Evolutionary conservation across 1,139 yeast species (phyloP).

Genomic region (Yamadazyma kanchanaburiensis): DNA sequence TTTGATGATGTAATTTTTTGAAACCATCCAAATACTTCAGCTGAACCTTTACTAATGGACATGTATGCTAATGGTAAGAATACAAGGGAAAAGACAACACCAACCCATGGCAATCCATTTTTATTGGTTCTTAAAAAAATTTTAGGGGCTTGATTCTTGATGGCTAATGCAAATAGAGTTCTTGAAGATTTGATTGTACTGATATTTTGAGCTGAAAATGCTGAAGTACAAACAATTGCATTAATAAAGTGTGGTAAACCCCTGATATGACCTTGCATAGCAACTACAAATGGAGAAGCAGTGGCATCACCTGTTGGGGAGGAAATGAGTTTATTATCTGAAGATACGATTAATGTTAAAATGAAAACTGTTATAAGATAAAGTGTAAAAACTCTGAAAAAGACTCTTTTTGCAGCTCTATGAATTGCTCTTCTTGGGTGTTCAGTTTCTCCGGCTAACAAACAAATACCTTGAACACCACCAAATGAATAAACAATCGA

Average conservation of each 20-base stretch:
- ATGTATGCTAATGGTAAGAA: constrained; percentile 64
- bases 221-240: constrained; percentile 48
- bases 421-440: constrained; percentile 69
- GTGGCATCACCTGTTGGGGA: constrained; percentile 27
- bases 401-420: constrained; percentile 67
- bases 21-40: constrained; percentile 56
- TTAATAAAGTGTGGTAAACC: constrained; percentile 49
- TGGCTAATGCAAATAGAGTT: constrained; percentile 49
- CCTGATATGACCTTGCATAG: constrained; percentile 33
- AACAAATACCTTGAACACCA: constrained; percentile 55
- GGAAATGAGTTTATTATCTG: constrained; percentile 29
- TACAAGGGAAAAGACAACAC: constrained; percentile 43
- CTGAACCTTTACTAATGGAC: constrained; percentile 45
- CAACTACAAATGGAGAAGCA: constrained; percentile 42
- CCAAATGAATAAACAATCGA: constrained; percentile 76
- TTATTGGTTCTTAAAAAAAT: constrained; percentile 50
- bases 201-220: constrained; percentile 51
- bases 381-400: constrained; percentile 65
- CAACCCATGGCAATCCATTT: constrained; percentile 54
- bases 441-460: constrained; percentile 82
- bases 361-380: constrained; percentile 46
- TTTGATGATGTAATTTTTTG: constrained; percentile 61
- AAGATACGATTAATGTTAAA: constrained; percentile 45
- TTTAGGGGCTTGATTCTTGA: constrained; percentile 39
- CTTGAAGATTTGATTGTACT: constrained; percentile 52